A percentile compares a stretch with the other conserved stretches of the same genome.
phyloP scores from a whole-genome alignment of 768 basidiomycete species.

The Dendrothele bispora region DNA sequence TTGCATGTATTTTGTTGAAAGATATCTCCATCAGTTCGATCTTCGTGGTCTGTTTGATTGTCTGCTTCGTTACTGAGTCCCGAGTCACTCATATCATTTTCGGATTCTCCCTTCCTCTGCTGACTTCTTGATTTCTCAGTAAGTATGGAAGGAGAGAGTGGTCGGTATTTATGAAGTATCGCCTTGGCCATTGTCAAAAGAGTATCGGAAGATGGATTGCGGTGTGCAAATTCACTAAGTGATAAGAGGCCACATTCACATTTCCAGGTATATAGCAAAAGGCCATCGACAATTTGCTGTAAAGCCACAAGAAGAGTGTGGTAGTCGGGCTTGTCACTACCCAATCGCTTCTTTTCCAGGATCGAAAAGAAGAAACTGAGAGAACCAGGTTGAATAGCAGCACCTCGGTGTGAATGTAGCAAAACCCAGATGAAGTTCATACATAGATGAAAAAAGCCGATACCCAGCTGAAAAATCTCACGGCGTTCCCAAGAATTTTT shows the following conservation, averaged over 20 bases:
- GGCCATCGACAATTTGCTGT: constrained; percentile 14
- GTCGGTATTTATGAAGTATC: constrained; percentile 13
- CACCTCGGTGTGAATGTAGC: constrained; percentile 14
- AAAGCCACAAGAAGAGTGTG: constrained; percentile 16
- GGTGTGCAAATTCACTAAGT: constrained; percentile 8
- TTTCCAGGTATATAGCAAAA: constrained; percentile 19
- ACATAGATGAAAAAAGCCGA: constrained; percentile 16
- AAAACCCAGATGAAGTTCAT: constrained; percentile 19
- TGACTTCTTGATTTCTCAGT: not conserved
- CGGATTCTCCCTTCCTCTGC: not conserved
- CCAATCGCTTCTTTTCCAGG: constrained; percentile 16
- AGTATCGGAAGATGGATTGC: constrained; percentile 18
- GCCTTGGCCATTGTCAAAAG: constrained; percentile 9
- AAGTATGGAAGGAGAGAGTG: not conserved
- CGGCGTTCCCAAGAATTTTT: constrained; percentile 12
- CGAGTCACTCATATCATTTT: no score
- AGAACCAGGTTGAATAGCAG: constrained; percentile 4
- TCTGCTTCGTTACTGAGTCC: no score
- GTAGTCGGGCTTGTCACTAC: constrained; percentile 20
- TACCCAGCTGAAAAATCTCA: constrained; percentile 15
- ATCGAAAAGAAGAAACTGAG: constrained; percentile 16
- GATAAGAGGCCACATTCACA: constrained; percentile 11
- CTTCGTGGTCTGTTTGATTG: no score
- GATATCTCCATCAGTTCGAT: no score
- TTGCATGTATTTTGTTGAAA: constrained; percentile 12